A percentile compares a stretch with the other conserved stretches of the same genome.
phyloP scores from a whole-genome alignment of 176 grass and related monocot genomes.

The Oryza meyeriana region DNA sequence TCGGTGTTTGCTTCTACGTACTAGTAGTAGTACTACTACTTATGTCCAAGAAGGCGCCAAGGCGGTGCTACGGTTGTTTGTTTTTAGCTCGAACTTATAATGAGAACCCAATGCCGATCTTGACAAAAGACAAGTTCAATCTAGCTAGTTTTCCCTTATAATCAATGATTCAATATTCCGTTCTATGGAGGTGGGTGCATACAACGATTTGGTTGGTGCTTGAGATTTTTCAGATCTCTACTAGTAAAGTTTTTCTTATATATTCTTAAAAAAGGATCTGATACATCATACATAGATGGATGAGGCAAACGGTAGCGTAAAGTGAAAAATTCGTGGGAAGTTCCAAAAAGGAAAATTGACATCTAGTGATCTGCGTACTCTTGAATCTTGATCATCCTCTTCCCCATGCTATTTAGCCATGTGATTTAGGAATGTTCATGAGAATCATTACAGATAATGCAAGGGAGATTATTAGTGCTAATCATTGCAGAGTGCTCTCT shows the following conservation, averaged over 20 bases:
- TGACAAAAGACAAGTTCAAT: background rate
- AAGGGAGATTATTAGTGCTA: constrained; percentile 14
- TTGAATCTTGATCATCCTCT: background rate
- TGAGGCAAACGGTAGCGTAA: background rate
- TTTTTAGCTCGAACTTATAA: background rate
- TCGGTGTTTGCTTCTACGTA: background rate
- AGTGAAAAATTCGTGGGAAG: background rate
- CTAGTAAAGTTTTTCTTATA: background rate
- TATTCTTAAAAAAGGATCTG: background rate
- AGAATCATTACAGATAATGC: constrained; percentile 19
- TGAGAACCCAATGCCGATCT: background rate
- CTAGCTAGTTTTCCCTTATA: background rate
- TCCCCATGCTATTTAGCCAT: background rate
- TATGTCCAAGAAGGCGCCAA: background rate
- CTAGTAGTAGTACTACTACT: no score
- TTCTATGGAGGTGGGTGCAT: background rate
- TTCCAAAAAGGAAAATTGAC: background rate
- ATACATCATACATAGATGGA: background rate
- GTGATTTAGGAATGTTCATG: constrained; percentile 26
- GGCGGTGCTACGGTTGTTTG: background rate
- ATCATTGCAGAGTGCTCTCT: constrained; percentile 29
- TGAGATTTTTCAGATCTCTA: constrained; percentile 17
- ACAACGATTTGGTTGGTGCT: constrained; percentile 15
- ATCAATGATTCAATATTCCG: background rate
- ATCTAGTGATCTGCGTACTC: background rate